A percentile compares a stretch with the other conserved stretches of the same genome.
Evolutionary conservation across 1,139 yeast species (phyloP).

Genomic region (Yamadazyma jaroonii): DNA sequence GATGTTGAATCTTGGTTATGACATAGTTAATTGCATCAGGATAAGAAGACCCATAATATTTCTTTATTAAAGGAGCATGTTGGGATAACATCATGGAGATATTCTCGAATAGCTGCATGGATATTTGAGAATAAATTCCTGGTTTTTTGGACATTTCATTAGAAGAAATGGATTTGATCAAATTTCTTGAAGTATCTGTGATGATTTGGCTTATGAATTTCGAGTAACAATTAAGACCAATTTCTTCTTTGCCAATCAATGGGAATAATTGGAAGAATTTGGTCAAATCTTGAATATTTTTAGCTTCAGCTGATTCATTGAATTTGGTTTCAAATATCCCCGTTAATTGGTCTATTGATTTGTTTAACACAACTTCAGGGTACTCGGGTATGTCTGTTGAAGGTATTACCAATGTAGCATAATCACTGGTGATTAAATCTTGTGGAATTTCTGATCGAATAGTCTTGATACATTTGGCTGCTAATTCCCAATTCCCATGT

Average conservation of each 20-base stretch:
- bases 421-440: constrained; percentile 56
- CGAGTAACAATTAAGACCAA: constrained; percentile 80
- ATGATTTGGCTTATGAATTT: constrained; percentile 83
- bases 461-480: constrained; percentile 60
- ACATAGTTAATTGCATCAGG: constrained; percentile 63
- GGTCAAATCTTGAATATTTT: constrained; percentile 70
- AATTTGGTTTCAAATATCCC: constrained; percentile 61
- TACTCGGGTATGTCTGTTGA: constrained; percentile 83
- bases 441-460: constrained; percentile 54
- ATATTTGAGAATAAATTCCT: constrained; percentile 63
- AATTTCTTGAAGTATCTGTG: constrained; percentile 68
- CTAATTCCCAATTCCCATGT: constrained; percentile 65
- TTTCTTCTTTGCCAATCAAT: constrained; percentile 64
- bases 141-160: constrained; percentile 27
- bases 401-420: constrained; percentile 85
- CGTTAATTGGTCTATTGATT: constrained; percentile 60
- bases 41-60: constrained; percentile 58
- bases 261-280: constrained; percentile 86
- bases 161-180: constrained; percentile 43
- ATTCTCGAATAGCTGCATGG: constrained; percentile 77
- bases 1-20: constrained; percentile 72
- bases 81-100: constrained; percentile 83
- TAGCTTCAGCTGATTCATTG: constrained; percentile 61
- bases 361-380: constrained; percentile 56
- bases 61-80: constrained; percentile 75